phyloP scores from a whole-genome alignment of 352 stramenopile genomes.

The Globisporangium spiculum region DNA sequence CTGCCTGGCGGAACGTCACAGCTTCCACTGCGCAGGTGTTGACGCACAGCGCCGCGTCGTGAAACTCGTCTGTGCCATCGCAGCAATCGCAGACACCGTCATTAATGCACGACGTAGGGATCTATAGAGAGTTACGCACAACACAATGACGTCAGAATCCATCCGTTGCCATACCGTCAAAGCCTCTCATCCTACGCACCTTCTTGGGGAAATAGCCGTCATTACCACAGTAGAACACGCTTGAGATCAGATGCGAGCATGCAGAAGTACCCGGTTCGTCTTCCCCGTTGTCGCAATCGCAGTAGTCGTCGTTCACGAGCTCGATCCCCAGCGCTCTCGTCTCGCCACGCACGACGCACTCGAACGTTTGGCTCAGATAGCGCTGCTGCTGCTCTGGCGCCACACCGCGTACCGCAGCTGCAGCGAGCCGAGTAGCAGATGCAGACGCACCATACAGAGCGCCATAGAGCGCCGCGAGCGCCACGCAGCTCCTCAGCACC shows the following conservation, averaged over 20 bases:
- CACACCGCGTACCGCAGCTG: slow-evolving; percentile 35
- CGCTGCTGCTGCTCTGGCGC: slow-evolving; percentile 29
- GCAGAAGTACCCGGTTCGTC: slow-evolving; percentile 89
- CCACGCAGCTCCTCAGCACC: background rate
- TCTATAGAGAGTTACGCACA: slow-evolving; percentile 18
- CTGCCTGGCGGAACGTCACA: slow-evolving; percentile 29
- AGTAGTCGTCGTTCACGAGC: slow-evolving; percentile 92
- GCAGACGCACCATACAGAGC: background rate
- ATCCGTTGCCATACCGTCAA: background rate
- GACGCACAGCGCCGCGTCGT: slow-evolving; percentile 20
- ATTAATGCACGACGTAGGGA: slow-evolving; percentile 82
- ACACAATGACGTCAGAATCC: too few relatives aligned
- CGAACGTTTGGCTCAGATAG: slow-evolving; percentile 23
- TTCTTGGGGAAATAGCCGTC: slow-evolving; percentile 54
- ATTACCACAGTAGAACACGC: slow-evolving; percentile 75
- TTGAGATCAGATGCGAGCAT: slow-evolving; percentile 57
- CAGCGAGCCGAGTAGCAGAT: background rate
- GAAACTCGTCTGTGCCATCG: slow-evolving; percentile 92
- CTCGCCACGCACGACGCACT: slow-evolving; percentile 35
- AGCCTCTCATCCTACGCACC: slow-evolving; percentile 22
- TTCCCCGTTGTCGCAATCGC: slow-evolving; percentile 87
- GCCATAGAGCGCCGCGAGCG: background rate
- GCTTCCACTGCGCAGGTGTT: slow-evolving; percentile 54
- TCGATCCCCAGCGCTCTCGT: slow-evolving; percentile 28
- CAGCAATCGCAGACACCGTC: slow-evolving; percentile 98